Evolutionary conservation across 2,329 filamentous ascomycete species (phyloP), one percentile per base, ranked within the genome.

Genomic region (Fusarium devonianum): DNA sequence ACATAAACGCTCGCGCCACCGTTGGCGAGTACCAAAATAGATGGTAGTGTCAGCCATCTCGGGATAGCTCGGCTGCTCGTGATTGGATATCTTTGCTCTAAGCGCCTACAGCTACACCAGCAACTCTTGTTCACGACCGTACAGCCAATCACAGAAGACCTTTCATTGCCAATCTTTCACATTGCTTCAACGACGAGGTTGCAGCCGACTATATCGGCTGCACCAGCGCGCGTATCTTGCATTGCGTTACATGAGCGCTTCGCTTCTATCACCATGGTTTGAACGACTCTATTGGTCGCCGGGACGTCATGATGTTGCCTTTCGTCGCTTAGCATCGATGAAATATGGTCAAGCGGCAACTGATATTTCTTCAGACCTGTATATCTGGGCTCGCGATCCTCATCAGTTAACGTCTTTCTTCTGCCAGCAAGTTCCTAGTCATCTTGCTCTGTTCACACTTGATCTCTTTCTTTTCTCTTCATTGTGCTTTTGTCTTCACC

Each of bases 181-280:
- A 32, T 21, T 33, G 22, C 25, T 21, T 12, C 13, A 39, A 44
- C 45, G 40, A 37, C 37, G n/a, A 40, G 55, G 52, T 50, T 56
- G 53, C 39, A 52, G 48, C 43, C 43, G 34, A 49, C 40, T 43
- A 41, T 40, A 21, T n/a, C 14, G 16, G 16, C 22, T 28, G 38
- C 23, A 29, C 28, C 40, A 45, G 37, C 58, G 66, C 65, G 65
- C 56, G 53, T 65, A 62, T 56, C 41, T 46, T 59, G 54, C 49
- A 62, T 58, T 48, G 44, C 49, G n/a, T 50, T 60, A 58, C 57
- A 62, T 64, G 49, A 54, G 57, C 63, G 64, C 60, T 59, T 63
- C 48, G 30, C 19, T 29, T 22, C 30, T 18, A 52, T 59, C 56
- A 59, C 51, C 39, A 38, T 35, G 25, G 37, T 59, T 21, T 18